phyloP scores from a whole-genome alignment of 345 rosid species.

The Bretschneidera sinensis region DNA sequence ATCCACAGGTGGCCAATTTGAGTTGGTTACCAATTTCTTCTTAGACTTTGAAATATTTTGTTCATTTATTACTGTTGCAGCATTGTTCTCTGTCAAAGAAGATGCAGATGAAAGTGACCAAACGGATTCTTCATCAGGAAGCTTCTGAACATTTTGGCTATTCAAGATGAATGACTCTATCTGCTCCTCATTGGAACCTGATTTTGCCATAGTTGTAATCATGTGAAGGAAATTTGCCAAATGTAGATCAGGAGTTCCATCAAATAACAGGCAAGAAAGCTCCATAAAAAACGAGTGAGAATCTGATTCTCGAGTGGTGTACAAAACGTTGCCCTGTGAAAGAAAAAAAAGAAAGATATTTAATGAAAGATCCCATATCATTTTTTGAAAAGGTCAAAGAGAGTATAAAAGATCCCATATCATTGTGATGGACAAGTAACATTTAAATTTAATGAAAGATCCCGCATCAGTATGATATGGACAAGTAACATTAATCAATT shows the following conservation, averaged over 20 bases:
- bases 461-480: no score
- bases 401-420: no score
- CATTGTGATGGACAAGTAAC: no score
- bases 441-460: no score
- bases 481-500: no score
- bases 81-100: slow-evolving; percentile 16
- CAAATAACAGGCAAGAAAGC: slow-evolving; percentile 65
- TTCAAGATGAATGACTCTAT: slow-evolving; percentile 60
- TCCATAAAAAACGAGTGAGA: slow-evolving; percentile 71
- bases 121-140: slow-evolving; percentile 58
- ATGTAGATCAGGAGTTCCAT: slow-evolving; percentile 62
- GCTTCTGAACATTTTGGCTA: slow-evolving; percentile 65
- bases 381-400: no score
- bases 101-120: slow-evolving; percentile 51
- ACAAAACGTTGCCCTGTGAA: slow-evolving; percentile 66
- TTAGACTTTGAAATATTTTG: slow-evolving; percentile 24
- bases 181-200: slow-evolving; percentile 68
- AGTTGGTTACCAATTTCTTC: slow-evolving; percentile 36
- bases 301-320: slow-evolving; percentile 51
- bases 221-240: slow-evolving; percentile 87
- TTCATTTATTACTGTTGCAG: slow-evolving; percentile 15
- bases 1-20: slow-evolving; percentile 69
- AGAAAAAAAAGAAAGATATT: no score
- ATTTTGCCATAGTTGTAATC: slow-evolving; percentile 70
- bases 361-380: no score